Evolutionary conservation across 176 grass and related monocot genomes (phyloP), one percentile per base, ranked within the genome.

Genomic region (Tillandsia leiboldiana): DNA sequence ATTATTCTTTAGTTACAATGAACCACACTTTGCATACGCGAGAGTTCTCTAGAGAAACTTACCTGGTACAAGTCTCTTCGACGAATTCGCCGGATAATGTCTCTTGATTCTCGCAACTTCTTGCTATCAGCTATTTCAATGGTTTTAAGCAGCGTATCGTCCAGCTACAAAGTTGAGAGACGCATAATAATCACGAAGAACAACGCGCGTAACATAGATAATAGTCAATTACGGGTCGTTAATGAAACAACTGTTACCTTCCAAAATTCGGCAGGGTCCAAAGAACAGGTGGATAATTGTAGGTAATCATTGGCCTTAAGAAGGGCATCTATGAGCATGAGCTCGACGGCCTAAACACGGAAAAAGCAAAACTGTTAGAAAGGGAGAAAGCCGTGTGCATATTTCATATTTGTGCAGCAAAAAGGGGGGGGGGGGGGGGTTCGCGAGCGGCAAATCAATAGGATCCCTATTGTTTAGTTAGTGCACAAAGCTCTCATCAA

Each of bases 61-160:
- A 89, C 93, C 86, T 89, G 85, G 71, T 97, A 97, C 18, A 97
- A 79, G 52, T 97, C 81, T 83, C 93, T 92, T 26, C 84, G 82
- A 9, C 93, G 89, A 63, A 97, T 81, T 51, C 89, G 75, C 59
- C 79, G 80, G 53, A 97, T 86, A 57, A 97, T 87, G 56, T 87
- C 79, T 82, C 81, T 90, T 26, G 93, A 77, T 79, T 92, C 87
- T 53, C 92, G 67, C 77, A 92, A 72, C 65, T 90, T 84, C 80
- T 65, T 50, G 1, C 79, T 87, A 2, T 81, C 75, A 51, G 88
- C 82, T 75, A 80, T 81, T 84, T 97, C 89, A 49, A 92, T 96
- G 65, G 13, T 74, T 73, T 96, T 96, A 13, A 96, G 73, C 73
- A 96, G 80, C 27, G 92, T 91, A 64, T 96, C 92, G 63, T 96